These are phyloP conservation scores for Lavandula angustifolia DNA, from an alignment of 257 asterid species.

Conservation along the genomic window DNA sequence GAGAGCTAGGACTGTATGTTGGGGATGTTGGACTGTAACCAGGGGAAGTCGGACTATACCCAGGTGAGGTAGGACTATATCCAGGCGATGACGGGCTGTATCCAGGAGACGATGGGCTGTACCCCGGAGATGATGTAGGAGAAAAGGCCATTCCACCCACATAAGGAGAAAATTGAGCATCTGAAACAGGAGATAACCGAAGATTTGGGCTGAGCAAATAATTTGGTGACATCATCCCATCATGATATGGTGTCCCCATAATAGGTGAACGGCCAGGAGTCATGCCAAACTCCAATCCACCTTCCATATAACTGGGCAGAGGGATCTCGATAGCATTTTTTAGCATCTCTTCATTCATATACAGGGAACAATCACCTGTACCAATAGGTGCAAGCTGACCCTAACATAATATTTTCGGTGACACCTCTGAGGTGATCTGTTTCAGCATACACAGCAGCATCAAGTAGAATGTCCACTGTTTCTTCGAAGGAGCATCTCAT, in stretches of 20 bases:
- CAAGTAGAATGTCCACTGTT: conserved; percentile 95
- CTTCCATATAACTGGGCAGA: conserved; percentile 92
- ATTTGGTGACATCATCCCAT: conserved; percentile 94
- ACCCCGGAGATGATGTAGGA: conserved; percentile 81
- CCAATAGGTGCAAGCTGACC: conserved; percentile 99
- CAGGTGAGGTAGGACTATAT: conserved; percentile 84
- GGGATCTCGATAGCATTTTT: conserved; percentile 90
- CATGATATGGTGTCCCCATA: conserved; percentile 83
- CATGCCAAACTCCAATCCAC: conserved; percentile 89
- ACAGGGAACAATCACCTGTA: conserved; percentile 87
- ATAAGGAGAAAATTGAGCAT: conserved; percentile 91
- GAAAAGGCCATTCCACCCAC: conserved; percentile 86
- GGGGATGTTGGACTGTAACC: conserved; percentile 94
- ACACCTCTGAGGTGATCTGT: conserved; percentile 86
- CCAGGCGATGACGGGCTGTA: conserved; percentile 93
- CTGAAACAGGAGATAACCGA: conserved; percentile 71
- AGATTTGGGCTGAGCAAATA: conserved; percentile 77
- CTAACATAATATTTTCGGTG: conserved; percentile 95
- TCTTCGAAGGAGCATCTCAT: conserved; percentile 99
- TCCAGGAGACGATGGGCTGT: conserved; percentile 68
- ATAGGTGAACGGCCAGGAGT: conserved; percentile 92
- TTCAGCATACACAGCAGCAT: conserved; percentile 97
- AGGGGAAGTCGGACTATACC: conserved; percentile 85
- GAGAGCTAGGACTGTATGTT: conserved; percentile 89
- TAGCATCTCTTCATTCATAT: conserved; percentile 88